phyloP scores from a whole-genome alignment of 768 basidiomycete genomes.

The Kwoniella shandongensis region DNA sequence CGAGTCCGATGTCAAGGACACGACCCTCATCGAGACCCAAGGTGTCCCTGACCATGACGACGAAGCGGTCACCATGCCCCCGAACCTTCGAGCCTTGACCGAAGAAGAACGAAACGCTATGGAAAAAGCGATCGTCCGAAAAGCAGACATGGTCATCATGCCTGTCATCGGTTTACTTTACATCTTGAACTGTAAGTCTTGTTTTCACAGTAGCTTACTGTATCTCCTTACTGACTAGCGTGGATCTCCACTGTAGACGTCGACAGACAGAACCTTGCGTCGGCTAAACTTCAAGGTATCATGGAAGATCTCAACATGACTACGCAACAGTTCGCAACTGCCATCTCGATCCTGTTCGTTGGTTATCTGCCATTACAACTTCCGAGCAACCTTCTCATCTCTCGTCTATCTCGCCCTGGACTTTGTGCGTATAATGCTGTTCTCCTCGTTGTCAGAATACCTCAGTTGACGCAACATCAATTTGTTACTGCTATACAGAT shows the following conservation, averaged over 20 bases:
- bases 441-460: too few species aligned
- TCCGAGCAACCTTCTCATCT: conserved; percentile 45
- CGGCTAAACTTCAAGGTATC: conserved; percentile 45
- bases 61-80: conserved; percentile 20
- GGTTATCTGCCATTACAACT: conserved; percentile 38
- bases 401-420: conserved; percentile 35
- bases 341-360: conserved; percentile 45
- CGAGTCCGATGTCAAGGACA: too few species aligned
- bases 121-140: conserved; percentile 36
- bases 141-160: conserved; percentile 39
- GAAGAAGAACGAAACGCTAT: conserved; percentile 23
- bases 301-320: conserved; percentile 43
- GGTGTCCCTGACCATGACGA: conserved; percentile 8
- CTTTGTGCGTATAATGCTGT: conserved; percentile 37
- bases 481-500: too few species aligned
- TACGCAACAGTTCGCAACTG: conserved; percentile 38
- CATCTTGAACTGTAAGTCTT: conserved; percentile 33
- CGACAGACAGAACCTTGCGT: conserved; percentile 44
- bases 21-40: background rate
- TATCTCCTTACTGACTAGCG: background rate
- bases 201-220: background rate
- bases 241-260: conserved; percentile 16
- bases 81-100: conserved; percentile 22
- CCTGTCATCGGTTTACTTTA: conserved; percentile 39
- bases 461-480: too few species aligned